phyloP scores from a whole-genome alignment of 208 protist genomes.

The Trichomonas gallinae region DNA sequence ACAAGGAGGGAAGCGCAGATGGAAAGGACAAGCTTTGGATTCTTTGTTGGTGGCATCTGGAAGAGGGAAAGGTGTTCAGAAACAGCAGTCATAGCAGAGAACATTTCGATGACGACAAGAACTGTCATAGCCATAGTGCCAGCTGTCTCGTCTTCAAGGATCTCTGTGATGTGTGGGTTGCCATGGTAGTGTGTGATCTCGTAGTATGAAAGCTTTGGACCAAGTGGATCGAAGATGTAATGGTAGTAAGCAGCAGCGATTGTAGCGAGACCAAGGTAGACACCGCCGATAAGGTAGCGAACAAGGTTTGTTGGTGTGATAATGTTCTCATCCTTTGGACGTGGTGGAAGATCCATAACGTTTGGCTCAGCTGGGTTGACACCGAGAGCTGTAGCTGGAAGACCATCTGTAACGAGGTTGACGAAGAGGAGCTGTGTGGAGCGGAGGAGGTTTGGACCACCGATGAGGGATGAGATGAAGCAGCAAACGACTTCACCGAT shows the following conservation, averaged over 20 bases:
- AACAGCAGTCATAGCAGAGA: slow-evolving; percentile 75
- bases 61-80: slow-evolving; percentile 61
- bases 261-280: slow-evolving; percentile 49
- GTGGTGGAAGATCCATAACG: slow-evolving; percentile 49
- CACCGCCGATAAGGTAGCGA: slow-evolving; percentile 39
- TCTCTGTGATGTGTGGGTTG: neutral
- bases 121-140: slow-evolving; percentile 68
- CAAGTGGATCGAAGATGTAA: slow-evolving; percentile 25
- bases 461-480: slow-evolving; percentile 54
- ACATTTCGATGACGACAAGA: slow-evolving; percentile 75
- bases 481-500: slow-evolving; percentile 72
- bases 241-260: slow-evolving; percentile 43
- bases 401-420: slow-evolving; percentile 93
- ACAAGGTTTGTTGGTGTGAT: slow-evolving; percentile 34
- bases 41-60: slow-evolving; percentile 35
- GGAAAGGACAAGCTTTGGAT: slow-evolving; percentile 50
- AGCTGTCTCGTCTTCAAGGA: slow-evolving; percentile 40
- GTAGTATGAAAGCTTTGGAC: slow-evolving; percentile 28
- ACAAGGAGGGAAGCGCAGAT: slow-evolving; percentile 60
- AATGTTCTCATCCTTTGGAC: slow-evolving; percentile 38
- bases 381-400: slow-evolving; percentile 79
- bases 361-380: slow-evolving; percentile 57
- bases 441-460: slow-evolving; percentile 69
- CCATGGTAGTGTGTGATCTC: slow-evolving; percentile 27
- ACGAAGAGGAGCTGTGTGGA: slow-evolving; percentile 92